Percentiles rank a stretch among this genome's conserved stretches.
These are phyloP conservation scores for Ophiostoma sp. DNA, from an alignment of 2,329 filamentous ascomycete genomes.

Conservation along the genomic window DNA sequence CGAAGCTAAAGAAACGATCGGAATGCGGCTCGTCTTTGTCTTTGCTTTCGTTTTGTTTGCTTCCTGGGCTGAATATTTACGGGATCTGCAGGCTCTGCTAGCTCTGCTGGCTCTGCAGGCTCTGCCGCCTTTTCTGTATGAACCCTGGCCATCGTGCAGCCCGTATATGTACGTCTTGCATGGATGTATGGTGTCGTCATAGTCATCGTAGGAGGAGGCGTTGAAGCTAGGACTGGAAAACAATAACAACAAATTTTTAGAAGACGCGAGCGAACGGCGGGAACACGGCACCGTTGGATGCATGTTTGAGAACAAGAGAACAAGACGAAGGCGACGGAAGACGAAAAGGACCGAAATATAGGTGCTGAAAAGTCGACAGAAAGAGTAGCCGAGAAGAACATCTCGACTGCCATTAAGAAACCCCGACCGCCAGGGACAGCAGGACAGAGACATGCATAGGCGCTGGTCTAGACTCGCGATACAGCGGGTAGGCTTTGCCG, in stretches of 20 bases:
- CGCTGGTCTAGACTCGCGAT: slow-evolving; percentile 3
- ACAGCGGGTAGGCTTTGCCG: not conserved
- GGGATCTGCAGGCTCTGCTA: not conserved
- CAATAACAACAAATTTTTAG: not conserved
- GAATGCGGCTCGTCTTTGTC: not conserved
- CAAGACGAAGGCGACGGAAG: not conserved
- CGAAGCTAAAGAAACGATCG: not conserved
- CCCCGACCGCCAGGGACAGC: not conserved
- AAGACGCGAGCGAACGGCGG: not conserved
- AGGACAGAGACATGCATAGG: slow-evolving; percentile 3
- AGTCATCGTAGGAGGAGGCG: not conserved
- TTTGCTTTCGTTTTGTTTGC: not conserved
- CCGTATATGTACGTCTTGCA: slow-evolving; percentile 15
- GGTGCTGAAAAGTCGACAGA: not conserved
- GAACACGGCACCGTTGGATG: not conserved
- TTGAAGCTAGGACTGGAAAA: not conserved
- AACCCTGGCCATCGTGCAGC: slow-evolving; percentile 9
- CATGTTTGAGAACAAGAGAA: not conserved
- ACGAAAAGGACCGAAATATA: not conserved
- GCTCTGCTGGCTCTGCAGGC: not conserved
- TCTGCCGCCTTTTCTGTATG: not conserved
- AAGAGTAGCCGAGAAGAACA: not conserved
- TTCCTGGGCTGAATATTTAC: not conserved
- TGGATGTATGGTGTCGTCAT: not conserved
- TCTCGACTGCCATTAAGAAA: not conserved